A percentile compares a stretch with the other conserved stretches of the same genome.
phyloP scores from a whole-genome alignment of 179 eudicot species.

The Nepenthes alata region DNA sequence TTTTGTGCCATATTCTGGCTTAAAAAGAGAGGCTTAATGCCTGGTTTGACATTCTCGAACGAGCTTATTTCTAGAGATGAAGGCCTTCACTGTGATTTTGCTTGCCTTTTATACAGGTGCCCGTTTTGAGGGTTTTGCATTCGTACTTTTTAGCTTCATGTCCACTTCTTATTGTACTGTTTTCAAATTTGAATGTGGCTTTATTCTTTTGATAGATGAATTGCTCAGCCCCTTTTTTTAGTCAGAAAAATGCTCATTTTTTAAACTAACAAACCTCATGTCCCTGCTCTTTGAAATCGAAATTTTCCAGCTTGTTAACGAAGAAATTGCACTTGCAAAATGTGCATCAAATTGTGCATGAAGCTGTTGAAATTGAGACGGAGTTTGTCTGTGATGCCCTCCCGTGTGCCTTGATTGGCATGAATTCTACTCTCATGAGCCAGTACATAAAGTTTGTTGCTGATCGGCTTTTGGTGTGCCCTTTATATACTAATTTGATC shows the following conservation, averaged over 20 bases:
- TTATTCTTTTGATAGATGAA: too few relatives aligned
- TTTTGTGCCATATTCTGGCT: conserved; percentile 83
- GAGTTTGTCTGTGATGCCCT: conserved; percentile 77
- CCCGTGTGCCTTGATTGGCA: conserved; percentile 74
- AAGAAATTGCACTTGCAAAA: conserved; percentile 29
- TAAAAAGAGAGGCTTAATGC: conserved; percentile 74
- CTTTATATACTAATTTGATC: background rate
- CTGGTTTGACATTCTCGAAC: conserved; percentile 70
- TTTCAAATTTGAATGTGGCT: too few relatives aligned
- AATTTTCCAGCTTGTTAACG: conserved; percentile 31
- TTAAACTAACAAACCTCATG: too few relatives aligned
- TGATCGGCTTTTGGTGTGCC: conserved; percentile 58
- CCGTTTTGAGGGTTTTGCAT: too few relatives aligned
- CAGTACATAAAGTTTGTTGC: conserved; percentile 84
- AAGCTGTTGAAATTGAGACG: conserved; percentile 76
- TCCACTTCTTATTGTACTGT: too few relatives aligned
- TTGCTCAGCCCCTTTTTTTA: too few relatives aligned
- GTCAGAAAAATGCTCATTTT: too few relatives aligned
- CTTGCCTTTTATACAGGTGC: conserved; percentile 67
- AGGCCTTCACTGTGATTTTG: conserved; percentile 81
- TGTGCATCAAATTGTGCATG: conserved; percentile 48
- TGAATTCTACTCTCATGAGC: conserved; percentile 69
- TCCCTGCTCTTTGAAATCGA: background rate
- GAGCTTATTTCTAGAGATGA: conserved; percentile 83
- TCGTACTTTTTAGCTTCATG: too few relatives aligned